Evolutionary conservation across 257 asterid species (phyloP).

Genomic region (Solanum sejunctum): DNA sequence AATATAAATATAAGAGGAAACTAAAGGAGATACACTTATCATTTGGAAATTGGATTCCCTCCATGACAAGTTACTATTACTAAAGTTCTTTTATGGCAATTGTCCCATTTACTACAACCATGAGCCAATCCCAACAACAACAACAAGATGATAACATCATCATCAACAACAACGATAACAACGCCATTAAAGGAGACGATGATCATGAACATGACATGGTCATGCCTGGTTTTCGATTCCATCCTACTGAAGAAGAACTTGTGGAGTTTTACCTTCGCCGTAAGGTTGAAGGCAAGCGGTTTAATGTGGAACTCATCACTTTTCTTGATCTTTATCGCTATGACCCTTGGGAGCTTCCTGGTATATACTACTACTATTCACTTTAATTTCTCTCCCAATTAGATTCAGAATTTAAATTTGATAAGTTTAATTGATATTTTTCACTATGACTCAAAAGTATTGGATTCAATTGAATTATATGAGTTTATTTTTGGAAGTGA

Average conservation of each 20-base stretch:
- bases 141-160: slow-evolving; percentile 19
- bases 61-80: neutral
- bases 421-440: too few species aligned
- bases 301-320: slow-evolving; percentile 92
- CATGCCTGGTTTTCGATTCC: slow-evolving; percentile 97
- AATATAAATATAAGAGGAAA: neutral
- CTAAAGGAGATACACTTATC: neutral
- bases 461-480: neutral
- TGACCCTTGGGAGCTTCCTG: slow-evolving; percentile 99
- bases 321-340: slow-evolving; percentile 90
- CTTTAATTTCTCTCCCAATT: neutral
- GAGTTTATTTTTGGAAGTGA: neutral
- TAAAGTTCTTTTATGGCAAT: slow-evolving; percentile 46
- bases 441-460: neutral
- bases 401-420: neutral
- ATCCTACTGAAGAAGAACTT: slow-evolving; percentile 95
- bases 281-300: slow-evolving; percentile 97
- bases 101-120: slow-evolving; percentile 25
- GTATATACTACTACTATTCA: slow-evolving; percentile 4
- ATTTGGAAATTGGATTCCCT: neutral
- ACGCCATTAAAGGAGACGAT: neutral
- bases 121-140: slow-evolving; percentile 36
- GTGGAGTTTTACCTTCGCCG: slow-evolving; percentile 98
- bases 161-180: slow-evolving; percentile 4
- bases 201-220: slow-evolving; percentile 75